A percentile compares a stretch with the other conserved stretches of the same genome.
These are phyloP conservation scores for Aspergillus haitiensis DNA, from an alignment of 495 filamentous ascomycete species.

Conservation along the genomic window DNA sequence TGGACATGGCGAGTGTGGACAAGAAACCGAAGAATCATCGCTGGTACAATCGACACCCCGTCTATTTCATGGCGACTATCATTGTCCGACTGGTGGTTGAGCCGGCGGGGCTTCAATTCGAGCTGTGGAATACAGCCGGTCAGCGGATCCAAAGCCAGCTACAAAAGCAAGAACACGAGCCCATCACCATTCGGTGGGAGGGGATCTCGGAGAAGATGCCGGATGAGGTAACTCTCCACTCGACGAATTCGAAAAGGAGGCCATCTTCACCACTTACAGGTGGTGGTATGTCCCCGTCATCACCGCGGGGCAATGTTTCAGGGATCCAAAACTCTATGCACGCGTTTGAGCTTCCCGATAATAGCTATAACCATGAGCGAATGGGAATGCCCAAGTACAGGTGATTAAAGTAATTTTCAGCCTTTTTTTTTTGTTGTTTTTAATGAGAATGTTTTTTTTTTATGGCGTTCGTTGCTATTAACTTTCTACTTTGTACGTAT, in stretches of 20 bases:
- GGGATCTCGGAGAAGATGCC: constrained; percentile 14
- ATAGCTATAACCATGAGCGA: not conserved
- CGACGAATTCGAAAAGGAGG: not conserved
- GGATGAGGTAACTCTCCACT: constrained; percentile 8
- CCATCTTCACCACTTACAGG: not conserved
- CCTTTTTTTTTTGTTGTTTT: not conserved
- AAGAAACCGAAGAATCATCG: constrained; percentile 48
- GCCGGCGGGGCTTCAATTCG: constrained; percentile 10
- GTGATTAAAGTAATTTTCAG: not conserved
- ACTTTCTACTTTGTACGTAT: no score
- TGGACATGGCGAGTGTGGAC: constrained; percentile 36
- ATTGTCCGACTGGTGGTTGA: constrained; percentile 12
- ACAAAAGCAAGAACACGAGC: not conserved
- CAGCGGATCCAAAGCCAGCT: constrained; percentile 1
- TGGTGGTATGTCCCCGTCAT: not conserved
- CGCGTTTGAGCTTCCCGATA: not conserved
- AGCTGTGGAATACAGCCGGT: constrained; percentile 7
- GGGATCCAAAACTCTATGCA: not conserved
- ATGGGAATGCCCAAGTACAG: not conserved
- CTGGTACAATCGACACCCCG: constrained; percentile 36
- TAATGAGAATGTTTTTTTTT: not conserved
- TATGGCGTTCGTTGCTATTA: no score
- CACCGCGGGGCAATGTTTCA: not conserved
- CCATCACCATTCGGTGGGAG: constrained; percentile 14
- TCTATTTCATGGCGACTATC: constrained; percentile 11